phyloP scores from a whole-genome alignment of 345 rosid genomes.

The Brassica incana region DNA sequence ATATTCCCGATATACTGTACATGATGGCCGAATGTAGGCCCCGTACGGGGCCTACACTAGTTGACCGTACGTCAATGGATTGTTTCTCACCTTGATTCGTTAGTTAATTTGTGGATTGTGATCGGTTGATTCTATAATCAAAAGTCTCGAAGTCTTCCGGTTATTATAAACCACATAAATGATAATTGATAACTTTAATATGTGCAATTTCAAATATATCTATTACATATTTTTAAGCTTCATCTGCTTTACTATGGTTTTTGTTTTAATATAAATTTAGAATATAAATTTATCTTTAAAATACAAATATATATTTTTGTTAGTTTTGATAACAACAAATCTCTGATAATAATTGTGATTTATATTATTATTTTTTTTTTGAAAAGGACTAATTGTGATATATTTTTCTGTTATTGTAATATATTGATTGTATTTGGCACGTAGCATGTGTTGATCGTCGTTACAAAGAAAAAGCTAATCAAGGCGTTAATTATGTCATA shows the following conservation, averaged over 20 bases:
- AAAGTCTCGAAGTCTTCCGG: slow-evolving; percentile 18
- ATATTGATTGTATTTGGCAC: not conserved
- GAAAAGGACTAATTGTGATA: no score
- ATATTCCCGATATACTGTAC: slow-evolving; percentile 14
- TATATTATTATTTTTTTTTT: no score
- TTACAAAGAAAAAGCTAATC: not conserved
- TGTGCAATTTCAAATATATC: not conserved
- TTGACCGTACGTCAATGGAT: slow-evolving; percentile 12
- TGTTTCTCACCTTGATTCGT: slow-evolving; percentile 14
- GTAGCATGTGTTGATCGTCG: not conserved
- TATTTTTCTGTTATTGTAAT: not conserved
- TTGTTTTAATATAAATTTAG: not conserved
- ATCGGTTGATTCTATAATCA: slow-evolving; percentile 21
- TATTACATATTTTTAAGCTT: not conserved
- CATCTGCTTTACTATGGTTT: not conserved
- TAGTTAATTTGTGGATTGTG: not conserved
- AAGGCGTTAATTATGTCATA: not conserved
- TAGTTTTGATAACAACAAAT: not conserved
- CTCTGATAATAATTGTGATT: not conserved
- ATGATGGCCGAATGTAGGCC: not conserved
- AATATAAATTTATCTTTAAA: not conserved
- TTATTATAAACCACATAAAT: not conserved
- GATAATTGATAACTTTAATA: not conserved
- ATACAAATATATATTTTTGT: not conserved
- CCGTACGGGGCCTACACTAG: slow-evolving; percentile 17